A percentile compares a stretch with the other conserved stretches of the same genome.
phyloP scores from a whole-genome alignment of 371 early-diverging fungal genomes.

The Mortierella sp. region DNA sequence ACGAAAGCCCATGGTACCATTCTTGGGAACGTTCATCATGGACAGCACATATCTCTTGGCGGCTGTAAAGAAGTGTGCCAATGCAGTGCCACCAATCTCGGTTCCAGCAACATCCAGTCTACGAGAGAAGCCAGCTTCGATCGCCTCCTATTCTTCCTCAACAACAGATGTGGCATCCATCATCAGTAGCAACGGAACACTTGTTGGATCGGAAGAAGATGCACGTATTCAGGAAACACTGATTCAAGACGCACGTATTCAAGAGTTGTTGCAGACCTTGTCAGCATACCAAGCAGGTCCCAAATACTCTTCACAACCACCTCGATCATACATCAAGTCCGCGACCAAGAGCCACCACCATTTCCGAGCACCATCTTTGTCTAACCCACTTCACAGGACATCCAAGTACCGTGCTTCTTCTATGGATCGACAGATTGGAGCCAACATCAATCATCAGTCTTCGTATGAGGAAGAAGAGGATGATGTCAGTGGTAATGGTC shows the following conservation, averaged over 20 bases:
- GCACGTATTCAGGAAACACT: conserved; percentile 64
- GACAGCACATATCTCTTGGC: conserved; percentile 82
- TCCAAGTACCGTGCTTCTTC: conserved; percentile 61
- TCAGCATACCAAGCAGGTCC: conserved; percentile 72
- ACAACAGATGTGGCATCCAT: too few relatives aligned
- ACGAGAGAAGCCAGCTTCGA: conserved; percentile 26
- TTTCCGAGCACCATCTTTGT: conserved; percentile 57
- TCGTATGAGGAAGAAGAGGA: conserved; percentile 56
- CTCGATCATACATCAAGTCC: conserved; percentile 62
- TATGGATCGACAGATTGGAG: conserved; percentile 44
- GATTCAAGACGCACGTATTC: conserved; percentile 62
- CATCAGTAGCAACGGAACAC: too few relatives aligned
- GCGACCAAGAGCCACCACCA: conserved; percentile 61
- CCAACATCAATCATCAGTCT: conserved; percentile 55
- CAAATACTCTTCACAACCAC: conserved; percentile 64
- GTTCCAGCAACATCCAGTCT: conserved; percentile 42
- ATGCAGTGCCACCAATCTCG: conserved; percentile 14
- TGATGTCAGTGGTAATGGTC: conserved; percentile 40
- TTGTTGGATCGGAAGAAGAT: conserved; percentile 59
- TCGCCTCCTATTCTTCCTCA: conserved; percentile 24
- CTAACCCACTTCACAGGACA: conserved; percentile 64
- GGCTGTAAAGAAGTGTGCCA: conserved; percentile 62
- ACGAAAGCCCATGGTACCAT: conserved; percentile 77
- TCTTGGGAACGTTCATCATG: conserved; percentile 82
- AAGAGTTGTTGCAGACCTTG: conserved; percentile 63